Evolutionary conservation across 495 filamentous ascomycete genomes (phyloP).

Genomic region (Talaromyces wortmannii): DNA sequence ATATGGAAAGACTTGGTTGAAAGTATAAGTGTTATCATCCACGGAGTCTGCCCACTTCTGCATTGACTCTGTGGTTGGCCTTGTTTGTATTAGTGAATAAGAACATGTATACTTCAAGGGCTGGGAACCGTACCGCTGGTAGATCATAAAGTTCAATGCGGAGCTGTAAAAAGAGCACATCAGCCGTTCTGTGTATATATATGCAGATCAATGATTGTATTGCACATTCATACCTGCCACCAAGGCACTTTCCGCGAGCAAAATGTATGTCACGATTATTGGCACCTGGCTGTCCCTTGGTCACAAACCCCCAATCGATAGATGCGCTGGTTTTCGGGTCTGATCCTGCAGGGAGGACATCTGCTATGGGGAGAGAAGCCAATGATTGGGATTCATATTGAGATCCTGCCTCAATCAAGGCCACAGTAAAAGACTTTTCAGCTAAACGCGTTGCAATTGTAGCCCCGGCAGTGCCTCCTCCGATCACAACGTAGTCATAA

Average conservation of each 20-base stretch:
- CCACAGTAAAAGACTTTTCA: slow-evolving; percentile 25
- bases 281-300: slow-evolving; percentile 19
- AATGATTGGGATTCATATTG: slow-evolving; percentile 43
- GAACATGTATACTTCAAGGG: neutral
- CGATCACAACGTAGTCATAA: slow-evolving; percentile 50
- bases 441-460: slow-evolving; percentile 42
- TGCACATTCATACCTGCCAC: neutral
- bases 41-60: slow-evolving; percentile 51
- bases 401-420: slow-evolving; percentile 51
- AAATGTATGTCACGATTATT: slow-evolving; percentile 6
- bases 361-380: slow-evolving; percentile 29
- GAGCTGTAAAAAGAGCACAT: slow-evolving; percentile 18
- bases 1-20: slow-evolving; percentile 42
- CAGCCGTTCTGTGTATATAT: slow-evolving; percentile 21
- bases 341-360: slow-evolving; percentile 14
- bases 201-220: neutral
- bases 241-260: slow-evolving; percentile 25
- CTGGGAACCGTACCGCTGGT: slow-evolving; percentile 19
- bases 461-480: slow-evolving; percentile 48
- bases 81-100: too few relatives aligned
- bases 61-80: slow-evolving; percentile 27
- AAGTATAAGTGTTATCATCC: slow-evolving; percentile 48
- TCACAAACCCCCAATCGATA: slow-evolving; percentile 45
- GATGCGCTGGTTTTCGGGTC: slow-evolving; percentile 16
- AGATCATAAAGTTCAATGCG: slow-evolving; percentile 47